Percentiles rank a stretch among this genome's conserved stretches.
Evolutionary conservation across 2,329 filamentous ascomycete species (phyloP).

Genomic region (Pseudodiploospora longispora): DNA sequence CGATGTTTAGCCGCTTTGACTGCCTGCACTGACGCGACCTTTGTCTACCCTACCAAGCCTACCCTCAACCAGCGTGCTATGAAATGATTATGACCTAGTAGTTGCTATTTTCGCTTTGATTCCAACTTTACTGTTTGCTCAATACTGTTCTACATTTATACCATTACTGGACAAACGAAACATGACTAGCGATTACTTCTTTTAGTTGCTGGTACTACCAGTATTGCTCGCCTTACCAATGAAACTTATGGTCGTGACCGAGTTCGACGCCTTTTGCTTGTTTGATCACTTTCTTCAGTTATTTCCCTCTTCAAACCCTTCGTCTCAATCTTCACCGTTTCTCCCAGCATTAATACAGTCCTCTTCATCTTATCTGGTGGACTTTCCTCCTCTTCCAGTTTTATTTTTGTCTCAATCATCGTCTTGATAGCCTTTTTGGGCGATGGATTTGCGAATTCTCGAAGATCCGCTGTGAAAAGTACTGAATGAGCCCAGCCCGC

Average conservation of each 20-base stretch:
- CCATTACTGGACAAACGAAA: no score
- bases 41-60: no score
- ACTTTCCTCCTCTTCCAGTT: constrained; percentile 20
- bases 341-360: constrained; percentile 11
- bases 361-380: constrained; percentile 13
- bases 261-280: constrained; percentile 22
- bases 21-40: no score
- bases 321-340: constrained; percentile 11
- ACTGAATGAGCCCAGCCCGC: constrained; percentile 98
- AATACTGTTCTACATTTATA: no score
- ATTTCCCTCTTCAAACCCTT: constrained; percentile 15
- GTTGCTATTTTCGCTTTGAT: no score
- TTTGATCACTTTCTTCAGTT: constrained; percentile 11
- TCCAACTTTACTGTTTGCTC: no score
- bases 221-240: neutral
- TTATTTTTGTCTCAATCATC: constrained; percentile 7
- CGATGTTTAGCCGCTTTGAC: constrained; percentile 25
- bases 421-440: constrained; percentile 10
- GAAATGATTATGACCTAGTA: no score
- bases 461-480: constrained; percentile 87
- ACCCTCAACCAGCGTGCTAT: no score
- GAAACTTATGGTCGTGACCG: constrained; percentile 5
- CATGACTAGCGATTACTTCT: no score
- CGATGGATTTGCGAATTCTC: constrained; percentile 64
- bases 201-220: no score